Base-by-base conservation (phyloP, 129 eudicot genomes). In the Chrysanthemum makinoi region DNA sequence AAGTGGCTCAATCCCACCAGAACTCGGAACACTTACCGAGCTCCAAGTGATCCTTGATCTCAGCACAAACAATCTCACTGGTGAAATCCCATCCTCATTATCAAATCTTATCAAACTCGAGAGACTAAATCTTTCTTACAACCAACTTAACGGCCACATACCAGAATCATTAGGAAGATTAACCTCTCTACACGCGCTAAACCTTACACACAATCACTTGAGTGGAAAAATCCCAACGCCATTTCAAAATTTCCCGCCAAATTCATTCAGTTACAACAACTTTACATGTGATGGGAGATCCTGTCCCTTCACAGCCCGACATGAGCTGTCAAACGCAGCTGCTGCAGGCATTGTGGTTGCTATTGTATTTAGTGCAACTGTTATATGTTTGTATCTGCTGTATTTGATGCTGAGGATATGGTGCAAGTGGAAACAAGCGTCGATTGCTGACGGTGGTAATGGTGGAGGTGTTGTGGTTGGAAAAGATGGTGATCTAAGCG, bases 41-140 rank as follows among this genome's bases (percentile, higher is more conserved):
- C 75, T 93, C 10, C 98, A 93, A 82, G 98, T 93, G 56, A 83
- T 89, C 17, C 65, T 94, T 3, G 98, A 94, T 84, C 72, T 94
- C 13, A 89, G 98, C 59, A 61, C 20, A 61, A 94, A 94, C 33
- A 62, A 24, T 24, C 77, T 94, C 19, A 75, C 83, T 0, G 96
- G 89, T 3, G 87, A 94, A 66, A 89, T 94, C 76, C 98, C 98
- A 50, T 22, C 75, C 6, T 83, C 95, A 0, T 65, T 94, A 0
- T 82, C 95, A 30, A 85, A 87, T 62, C 87, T 94, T 30, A 60
- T 85, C 65, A 94, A 94, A 43, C 16, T 94, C 55, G 98, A 94
- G 72, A 78, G 92, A 75, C 24, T 94, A 49, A 89, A 94, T 57
- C 81, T 94, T 10, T 94, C 98, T 2, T 83, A 54, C 80, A 94